Evolutionary conservation across 116 monocot species (phyloP), one percentile per base, ranked within the genome.

Genomic region (Thalassia testudinum): DNA sequence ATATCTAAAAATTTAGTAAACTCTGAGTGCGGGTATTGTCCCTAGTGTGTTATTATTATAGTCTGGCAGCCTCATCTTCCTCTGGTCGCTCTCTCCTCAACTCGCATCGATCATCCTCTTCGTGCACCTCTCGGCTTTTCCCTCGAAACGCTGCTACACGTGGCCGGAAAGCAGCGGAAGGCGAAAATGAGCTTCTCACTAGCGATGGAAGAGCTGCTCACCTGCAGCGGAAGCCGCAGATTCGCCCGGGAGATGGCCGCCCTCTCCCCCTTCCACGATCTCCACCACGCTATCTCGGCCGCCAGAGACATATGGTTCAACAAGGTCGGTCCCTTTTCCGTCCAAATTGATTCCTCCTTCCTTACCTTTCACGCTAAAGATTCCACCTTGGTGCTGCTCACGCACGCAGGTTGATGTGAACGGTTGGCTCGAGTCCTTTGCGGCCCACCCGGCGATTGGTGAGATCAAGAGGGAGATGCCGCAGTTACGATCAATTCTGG

Each of bases 381-480:
- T 42, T 26, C 27, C 8, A 13, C 2, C 6, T 54, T 27, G 13
- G 37, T 25, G 15, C 12, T 54, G 24, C 3, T 13, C 50, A 12
- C 61, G 27, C 50, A 12, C 61, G 27, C 40, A 87, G 88, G 71
- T 95, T 22, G 88, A 95, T 64, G 74, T 87, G 24, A 84, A 70
- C 43, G 85, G 84, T 24, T 95, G 87, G 93, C 76, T 95, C 8
- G 85, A 95, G 61, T 56, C 72, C 5, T 88, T 95, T 60, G 78
- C 88, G 20, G 78, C 70, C 19, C 95, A 95, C 47, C 95, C 95
- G 0, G 78, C 78, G 40, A 95, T 95, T 53, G 95, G 88, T 18
- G 16, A 69, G 38, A 76, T 71, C 8, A 61, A 61, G 48, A 20
- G 25, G 15, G 45, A 20, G 45, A 45, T 45, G 70, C 78, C 20